These are phyloP conservation scores for Fusarium robinianum DNA, from an alignment of 2,329 filamentous ascomycete species.

Conservation along the genomic window DNA sequence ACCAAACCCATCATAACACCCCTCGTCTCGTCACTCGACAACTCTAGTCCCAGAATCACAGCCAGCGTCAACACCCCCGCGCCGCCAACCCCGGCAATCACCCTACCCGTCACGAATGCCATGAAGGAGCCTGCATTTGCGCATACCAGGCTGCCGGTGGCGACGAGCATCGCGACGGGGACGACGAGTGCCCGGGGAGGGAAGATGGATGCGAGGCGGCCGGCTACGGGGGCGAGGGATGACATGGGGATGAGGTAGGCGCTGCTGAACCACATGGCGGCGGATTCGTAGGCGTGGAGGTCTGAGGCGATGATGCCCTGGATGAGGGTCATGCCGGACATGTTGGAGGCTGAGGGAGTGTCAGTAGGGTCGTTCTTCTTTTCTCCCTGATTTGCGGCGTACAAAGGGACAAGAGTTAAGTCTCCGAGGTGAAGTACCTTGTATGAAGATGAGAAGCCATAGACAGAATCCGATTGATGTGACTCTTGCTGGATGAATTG, in stretches of 20 bases:
- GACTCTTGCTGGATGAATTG: conserved; percentile 41
- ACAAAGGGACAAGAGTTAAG: too few relatives aligned
- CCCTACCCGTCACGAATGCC: conserved; percentile 70
- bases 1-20: conserved; percentile 75
- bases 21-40: conserved; percentile 67
- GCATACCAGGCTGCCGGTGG: conserved; percentile 67
- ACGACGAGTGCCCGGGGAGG: conserved; percentile 69
- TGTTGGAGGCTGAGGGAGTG: conserved; percentile 61
- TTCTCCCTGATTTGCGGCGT: too few relatives aligned
- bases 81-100: conserved; percentile 69
- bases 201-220: conserved; percentile 75
- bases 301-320: conserved; percentile 78
- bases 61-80: conserved; percentile 74
- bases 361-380: too few relatives aligned
- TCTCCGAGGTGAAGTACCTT: too few relatives aligned
- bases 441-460: conserved; percentile 38
- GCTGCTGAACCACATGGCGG: conserved; percentile 80
- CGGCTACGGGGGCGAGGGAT: conserved; percentile 68
- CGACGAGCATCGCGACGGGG: conserved; percentile 60
- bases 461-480: conserved; percentile 49
- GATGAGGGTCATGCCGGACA: conserved; percentile 80
- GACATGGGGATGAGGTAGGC: conserved; percentile 70
- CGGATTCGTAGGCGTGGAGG: conserved; percentile 71
- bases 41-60: conserved; percentile 76
- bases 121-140: conserved; percentile 62